Base-by-base conservation (phyloP, 306 rosid species). In the Medicago lupulina region DNA sequence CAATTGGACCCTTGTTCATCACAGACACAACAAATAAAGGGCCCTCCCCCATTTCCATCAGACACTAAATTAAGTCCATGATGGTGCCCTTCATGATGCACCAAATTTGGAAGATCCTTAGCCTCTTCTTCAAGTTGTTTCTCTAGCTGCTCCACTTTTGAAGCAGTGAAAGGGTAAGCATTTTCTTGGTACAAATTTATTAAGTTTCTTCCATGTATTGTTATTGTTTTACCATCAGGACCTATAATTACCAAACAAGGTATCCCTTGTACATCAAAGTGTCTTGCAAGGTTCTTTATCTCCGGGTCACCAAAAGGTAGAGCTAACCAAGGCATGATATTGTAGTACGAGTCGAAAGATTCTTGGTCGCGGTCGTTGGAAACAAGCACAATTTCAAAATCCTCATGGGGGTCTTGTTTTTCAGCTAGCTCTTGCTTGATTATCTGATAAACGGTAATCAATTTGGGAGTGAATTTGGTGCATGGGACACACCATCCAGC, bases 401-500 rank as follows among this genome's bases (percentile, higher is more conserved):
- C 89, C 54, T 86, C 91, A 23, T 28, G 31, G 4, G 31, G 31
- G 4, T 58, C 64, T 16, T 71, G 82, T 40, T 86, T 77, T 25
- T 49, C 83, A 1, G 31, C 76, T 58, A 85, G 69, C 67, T 63
- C 71, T 8, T 85, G 90, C 80, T 88, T 95, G 17, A 92, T 95
- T 64, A 85, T 83, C 14, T 79, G 61, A 83, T 89, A 88, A 61
- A 84, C 78, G 2, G 86, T 63, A 51, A 88, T 87, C 17, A 95
- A 75, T 86, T 80, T 88, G 3, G 99, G 93, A 28, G 86, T 88
- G 86, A 95, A 95, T 25, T 87, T 82, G 4, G 57, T 81, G 51
- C 97, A 85, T 1, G 99, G 99, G 7, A 81, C 79, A 79, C 99
- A 90, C 99, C 99, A 95, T 4, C 89, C 82, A 0, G 96, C 99